phyloP scores from a whole-genome alignment of 148 eudicot genomes.

The Rhododendron mucronatum region DNA sequence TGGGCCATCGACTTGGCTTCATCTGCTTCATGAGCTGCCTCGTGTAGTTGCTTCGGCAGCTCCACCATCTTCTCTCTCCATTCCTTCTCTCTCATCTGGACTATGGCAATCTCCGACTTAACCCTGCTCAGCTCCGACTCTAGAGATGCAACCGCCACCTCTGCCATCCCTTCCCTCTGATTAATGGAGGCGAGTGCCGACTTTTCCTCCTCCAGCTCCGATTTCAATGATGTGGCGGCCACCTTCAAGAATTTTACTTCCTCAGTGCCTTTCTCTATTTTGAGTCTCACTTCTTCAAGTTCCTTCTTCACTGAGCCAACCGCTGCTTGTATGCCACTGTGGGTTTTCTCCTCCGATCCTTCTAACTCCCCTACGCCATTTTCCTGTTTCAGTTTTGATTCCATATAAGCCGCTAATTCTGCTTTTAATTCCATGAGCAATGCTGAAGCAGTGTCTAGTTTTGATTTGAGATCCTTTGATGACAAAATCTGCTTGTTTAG shows the following conservation, averaged over 20 bases:
- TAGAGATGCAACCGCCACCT: conserved; percentile 68
- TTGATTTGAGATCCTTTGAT: conserved; percentile 63
- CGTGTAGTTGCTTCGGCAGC: conserved; percentile 64
- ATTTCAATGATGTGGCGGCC: conserved; percentile 60
- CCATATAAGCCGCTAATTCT: conserved; percentile 88
- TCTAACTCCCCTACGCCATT: conserved; percentile 14
- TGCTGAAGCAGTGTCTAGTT: conserved; percentile 51
- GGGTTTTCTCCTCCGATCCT: conserved; percentile 36
- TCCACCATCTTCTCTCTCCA: conserved; percentile 66
- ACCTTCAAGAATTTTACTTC: conserved; percentile 64
- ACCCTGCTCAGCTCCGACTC: conserved; percentile 75
- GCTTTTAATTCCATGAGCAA: conserved; percentile 63
- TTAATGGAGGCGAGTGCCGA: conserved; percentile 45
- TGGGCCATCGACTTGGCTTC: conserved; percentile 53
- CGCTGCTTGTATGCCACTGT: conserved; percentile 49
- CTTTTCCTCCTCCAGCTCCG: conserved; percentile 70
- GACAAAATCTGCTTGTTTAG: conserved; percentile 55
- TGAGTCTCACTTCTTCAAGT: conserved; percentile 64
- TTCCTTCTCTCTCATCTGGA: conserved; percentile 62
- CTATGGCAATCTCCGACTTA: conserved; percentile 56
- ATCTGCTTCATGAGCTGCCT: conserved; percentile 77
- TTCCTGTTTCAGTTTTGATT: conserved; percentile 56
- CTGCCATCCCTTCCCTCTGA: conserved; percentile 89
- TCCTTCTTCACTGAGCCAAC: conserved; percentile 52
- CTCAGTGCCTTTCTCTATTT: conserved; percentile 58